phyloP scores from a whole-genome alignment of 2,329 filamentous ascomycete species.

The Pleomassaria siparia region DNA sequence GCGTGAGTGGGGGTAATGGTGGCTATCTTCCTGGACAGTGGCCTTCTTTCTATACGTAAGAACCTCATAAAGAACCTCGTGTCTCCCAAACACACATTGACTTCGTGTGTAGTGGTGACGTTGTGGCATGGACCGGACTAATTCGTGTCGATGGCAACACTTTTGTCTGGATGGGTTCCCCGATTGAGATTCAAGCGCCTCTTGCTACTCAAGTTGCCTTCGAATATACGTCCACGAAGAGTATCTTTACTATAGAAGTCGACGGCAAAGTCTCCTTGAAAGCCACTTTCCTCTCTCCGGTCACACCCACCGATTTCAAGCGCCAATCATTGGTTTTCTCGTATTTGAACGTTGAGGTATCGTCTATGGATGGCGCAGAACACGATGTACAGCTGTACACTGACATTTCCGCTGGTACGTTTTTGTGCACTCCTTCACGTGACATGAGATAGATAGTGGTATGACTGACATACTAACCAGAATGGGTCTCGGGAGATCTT shows the following conservation, averaged over 20 bases:
- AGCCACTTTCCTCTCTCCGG: constrained; percentile 70
- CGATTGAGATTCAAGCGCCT: constrained; percentile 52
- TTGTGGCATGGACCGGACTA: constrained; percentile 68
- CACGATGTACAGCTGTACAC: constrained; percentile 72
- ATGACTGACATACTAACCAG: constrained; percentile 43
- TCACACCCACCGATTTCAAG: constrained; percentile 66
- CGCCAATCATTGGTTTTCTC: constrained; percentile 71
- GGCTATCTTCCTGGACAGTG: constrained; percentile 69
- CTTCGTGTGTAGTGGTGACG: constrained; percentile 50
- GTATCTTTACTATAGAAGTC: constrained; percentile 68
- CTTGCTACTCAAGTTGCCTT: constrained; percentile 64
- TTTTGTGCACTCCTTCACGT: no score
- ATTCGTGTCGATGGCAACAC: constrained; percentile 62
- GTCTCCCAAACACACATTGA: constrained; percentile 16
- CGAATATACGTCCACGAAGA: constrained; percentile 72
- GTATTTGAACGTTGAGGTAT: constrained; percentile 66
- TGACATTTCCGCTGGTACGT: constrained; percentile 68
- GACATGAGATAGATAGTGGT: no score
- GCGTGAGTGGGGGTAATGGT: constrained; percentile 62
- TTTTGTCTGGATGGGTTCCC: constrained; percentile 46
- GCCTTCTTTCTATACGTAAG: constrained; percentile 69
- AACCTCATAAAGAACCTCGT: neutral
- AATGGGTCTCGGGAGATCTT: constrained; percentile 70
- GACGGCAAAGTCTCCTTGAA: constrained; percentile 63
- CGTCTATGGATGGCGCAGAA: constrained; percentile 60